Base-by-base conservation (phyloP, 192 early-diverging fungal species). In the Chytriomyces confervae region DNA sequence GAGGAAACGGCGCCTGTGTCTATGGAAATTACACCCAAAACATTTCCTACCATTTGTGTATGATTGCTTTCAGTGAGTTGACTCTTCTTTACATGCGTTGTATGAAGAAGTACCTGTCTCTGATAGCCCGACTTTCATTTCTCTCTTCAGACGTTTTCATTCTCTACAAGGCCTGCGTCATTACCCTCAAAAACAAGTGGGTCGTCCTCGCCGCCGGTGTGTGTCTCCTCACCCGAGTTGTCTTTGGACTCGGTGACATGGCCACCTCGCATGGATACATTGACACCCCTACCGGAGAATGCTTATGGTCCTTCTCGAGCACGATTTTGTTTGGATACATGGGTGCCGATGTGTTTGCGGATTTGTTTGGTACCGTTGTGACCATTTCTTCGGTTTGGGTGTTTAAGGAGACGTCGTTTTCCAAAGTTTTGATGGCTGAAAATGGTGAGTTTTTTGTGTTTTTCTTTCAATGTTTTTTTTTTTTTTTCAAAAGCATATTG, bases 221-320 rank as follows among this genome's bases (percentile, higher is more conserved):
- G 53, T 57, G 53, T 20, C 20, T 57, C 20, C 53, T 57, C 13
- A 20, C 20, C 13, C 53, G 53, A 1, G 53, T 57, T 1, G 53
- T 57, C 1, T 57, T 57, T 20, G 53, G 53, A 57, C 20, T 57
- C 13, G 11, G 53, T 1, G 53, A 57, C 20, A 57, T 11, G 11
- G 53, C 53, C 53, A 57, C 53, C 0, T 57, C 53, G 53, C 53
- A 57, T 57, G 53, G 53, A 20, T 57, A 57, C 53, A 57, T 57
- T 57, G 53, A 57, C 20, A 20, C 53, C 13, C 13, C 53, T 11
- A 57, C 53, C 13, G 53, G 53, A 20, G 53, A 11, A 20, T 57
- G 53, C 53, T 11, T 11, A 20, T 57, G 11, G 13, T 18, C 13
- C 20, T 57, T 57, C 53, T 18, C 13, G 13, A 20, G 20, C 53